Evolutionary conservation across 805 yeast species (phyloP), one percentile per base, ranked within the genome.

Genomic region (Dipodascopsis tothii): DNA sequence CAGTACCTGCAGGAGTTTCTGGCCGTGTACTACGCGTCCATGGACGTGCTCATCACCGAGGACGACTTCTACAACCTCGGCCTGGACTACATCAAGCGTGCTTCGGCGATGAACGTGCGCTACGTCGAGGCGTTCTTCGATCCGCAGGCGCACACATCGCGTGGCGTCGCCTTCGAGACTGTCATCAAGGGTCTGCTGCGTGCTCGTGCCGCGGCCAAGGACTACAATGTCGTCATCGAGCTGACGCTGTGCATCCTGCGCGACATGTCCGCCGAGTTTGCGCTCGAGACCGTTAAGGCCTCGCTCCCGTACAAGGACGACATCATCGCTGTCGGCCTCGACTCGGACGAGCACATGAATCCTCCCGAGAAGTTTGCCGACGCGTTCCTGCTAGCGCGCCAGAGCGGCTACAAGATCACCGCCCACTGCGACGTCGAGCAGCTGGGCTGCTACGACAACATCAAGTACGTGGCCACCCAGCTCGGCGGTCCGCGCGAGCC

Each of bases 51-150:
- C 54, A 68, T 78, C 42, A 62, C 68, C 5, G 85, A 80, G 56
- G 67, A 76, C 36, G 94, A 84, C 65, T 84, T 83, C 62, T 79
- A 71, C 51, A 83, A 81, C 52, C 68, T 84, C 53, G 86, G 90
- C 6, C 77, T 77, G 40, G 51, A 48, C 27, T 58, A 57, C 43
- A 48, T 57, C 35, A 43, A 40, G 6, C 30, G 39, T 33, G 59
- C 60, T 11, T 44, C 56, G 16, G 32, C 19, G 9, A 60, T 58
- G 44, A 61, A 61, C 6, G 52, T 56, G 16, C 60, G 60, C 44
- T 94, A 84, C 60, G 74, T 85, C 2, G 94, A 84, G 64, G 78
- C 78, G 1, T 84, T 84, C 61, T 84, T 81, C 55, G 94, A 84
- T 59, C 94, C 94, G 17, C 94, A 84, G 64, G 85, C 86, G 7